Percentiles rank a stretch among this genome's conserved stretches.
Evolutionary conservation across 106 monocot species (phyloP).

Genomic region (Acanthochlamys bracteata): DNA sequence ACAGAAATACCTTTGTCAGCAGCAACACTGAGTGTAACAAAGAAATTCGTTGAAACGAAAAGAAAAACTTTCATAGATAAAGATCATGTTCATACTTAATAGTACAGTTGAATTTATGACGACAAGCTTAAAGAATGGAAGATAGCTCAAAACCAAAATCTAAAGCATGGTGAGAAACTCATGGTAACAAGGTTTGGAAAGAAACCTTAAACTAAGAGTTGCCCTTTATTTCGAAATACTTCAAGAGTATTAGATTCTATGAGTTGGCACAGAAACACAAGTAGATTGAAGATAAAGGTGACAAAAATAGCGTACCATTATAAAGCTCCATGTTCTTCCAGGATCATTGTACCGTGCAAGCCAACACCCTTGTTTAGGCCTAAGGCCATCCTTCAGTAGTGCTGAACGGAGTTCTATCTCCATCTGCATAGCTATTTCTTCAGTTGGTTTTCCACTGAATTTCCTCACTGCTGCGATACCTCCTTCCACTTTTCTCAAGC

Average conservation of each 20-base stretch:
- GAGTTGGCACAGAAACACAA: neutral
- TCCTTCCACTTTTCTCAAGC: slow-evolving; percentile 50
- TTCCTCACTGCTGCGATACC: slow-evolving; percentile 55
- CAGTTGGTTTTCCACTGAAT: slow-evolving; percentile 72
- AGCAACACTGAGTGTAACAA: neutral
- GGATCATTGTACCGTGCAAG: slow-evolving; percentile 97
- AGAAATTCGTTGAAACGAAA: neutral
- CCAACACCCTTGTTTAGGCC: slow-evolving; percentile 55
- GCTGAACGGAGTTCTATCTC: slow-evolving; percentile 47
- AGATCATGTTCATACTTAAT: neutral
- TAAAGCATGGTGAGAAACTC: neutral
- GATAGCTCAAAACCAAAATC: neutral
- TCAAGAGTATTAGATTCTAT: neutral
- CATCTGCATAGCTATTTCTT: slow-evolving; percentile 40
- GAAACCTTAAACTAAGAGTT: too few species aligned
- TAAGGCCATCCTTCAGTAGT: slow-evolving; percentile 50
- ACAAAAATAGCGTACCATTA: slow-evolving; percentile 50
- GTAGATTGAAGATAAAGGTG: neutral
- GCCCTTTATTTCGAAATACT: neutral
- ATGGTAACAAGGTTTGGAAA: too few species aligned
- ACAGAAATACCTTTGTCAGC: neutral
- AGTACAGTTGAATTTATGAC: neutral
- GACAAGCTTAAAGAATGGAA: neutral
- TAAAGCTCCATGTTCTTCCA: slow-evolving; percentile 60
- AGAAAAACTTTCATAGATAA: neutral